These are phyloP conservation scores for Ascoidea rubescens DNA, from an alignment of 805 yeast genomes.

Conservation along the genomic window DNA sequence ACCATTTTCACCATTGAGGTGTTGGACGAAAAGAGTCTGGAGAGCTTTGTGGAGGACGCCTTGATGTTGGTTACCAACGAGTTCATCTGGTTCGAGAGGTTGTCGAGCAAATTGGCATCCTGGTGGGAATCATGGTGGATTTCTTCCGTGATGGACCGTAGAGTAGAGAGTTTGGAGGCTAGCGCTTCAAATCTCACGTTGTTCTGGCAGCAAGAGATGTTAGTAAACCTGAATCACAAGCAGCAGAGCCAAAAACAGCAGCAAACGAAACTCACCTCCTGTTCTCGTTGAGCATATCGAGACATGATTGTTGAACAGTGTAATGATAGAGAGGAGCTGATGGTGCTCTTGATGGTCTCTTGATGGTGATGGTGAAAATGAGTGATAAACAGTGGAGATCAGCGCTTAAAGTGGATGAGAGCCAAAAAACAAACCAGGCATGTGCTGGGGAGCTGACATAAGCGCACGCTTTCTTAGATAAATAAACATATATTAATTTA, in stretches of 20 bases:
- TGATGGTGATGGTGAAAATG: too few relatives aligned
- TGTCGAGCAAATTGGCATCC: not conserved
- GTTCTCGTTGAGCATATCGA: constrained; percentile 18
- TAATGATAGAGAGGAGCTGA: not conserved
- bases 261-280: constrained; percentile 8
- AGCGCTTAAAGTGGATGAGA: too few relatives aligned
- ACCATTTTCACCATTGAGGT: not conserved
- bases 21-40: not conserved
- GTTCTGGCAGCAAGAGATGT: constrained; percentile 25
- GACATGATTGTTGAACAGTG: constrained; percentile 10
- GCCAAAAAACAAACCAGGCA: not conserved
- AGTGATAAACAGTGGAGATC: too few relatives aligned
- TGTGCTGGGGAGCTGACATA: not conserved
- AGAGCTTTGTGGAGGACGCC: not conserved
- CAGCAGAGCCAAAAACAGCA: not conserved
- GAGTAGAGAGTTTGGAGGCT: constrained; percentile 50
- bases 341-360: not conserved
- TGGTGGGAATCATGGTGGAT: constrained; percentile 25
- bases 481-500: too few relatives aligned
- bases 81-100: not conserved
- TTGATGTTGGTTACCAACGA: too few relatives aligned
- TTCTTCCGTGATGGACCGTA: constrained; percentile 54
- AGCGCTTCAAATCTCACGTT: constrained; percentile 47
- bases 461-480: not conserved
- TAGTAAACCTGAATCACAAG: not conserved